A percentile compares a stretch with the other conserved stretches of the same genome.
phyloP scores from a whole-genome alignment of 2,329 filamentous ascomycete species.

The Penicillium sp. region DNA sequence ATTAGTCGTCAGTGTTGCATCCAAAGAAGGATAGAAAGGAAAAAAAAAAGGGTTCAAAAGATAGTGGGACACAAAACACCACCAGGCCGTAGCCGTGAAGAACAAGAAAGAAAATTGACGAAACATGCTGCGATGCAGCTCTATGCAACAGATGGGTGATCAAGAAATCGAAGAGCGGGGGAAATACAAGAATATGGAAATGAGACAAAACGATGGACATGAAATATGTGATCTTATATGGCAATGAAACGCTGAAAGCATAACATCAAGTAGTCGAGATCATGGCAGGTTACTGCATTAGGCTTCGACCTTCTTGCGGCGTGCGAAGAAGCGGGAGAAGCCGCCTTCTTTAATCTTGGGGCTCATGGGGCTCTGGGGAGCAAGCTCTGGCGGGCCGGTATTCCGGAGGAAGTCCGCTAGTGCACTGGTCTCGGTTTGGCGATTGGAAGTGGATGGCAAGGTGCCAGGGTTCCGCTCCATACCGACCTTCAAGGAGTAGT shows the following conservation, averaged over 20 bases:
- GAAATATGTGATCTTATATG: slow-evolving; percentile 24
- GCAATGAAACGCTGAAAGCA: slow-evolving; percentile 24
- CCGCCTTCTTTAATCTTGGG: slow-evolving; percentile 28
- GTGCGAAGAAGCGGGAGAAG: slow-evolving; percentile 37
- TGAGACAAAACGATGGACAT: slow-evolving; percentile 24
- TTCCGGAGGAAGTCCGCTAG: slow-evolving; percentile 71
- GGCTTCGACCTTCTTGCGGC: slow-evolving; percentile 32
- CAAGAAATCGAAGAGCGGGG: background rate
- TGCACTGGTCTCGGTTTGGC: slow-evolving; percentile 58
- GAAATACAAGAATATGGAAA: slow-evolving; percentile 8
- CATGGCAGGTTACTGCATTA: slow-evolving; percentile 7
- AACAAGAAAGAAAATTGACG: slow-evolving; percentile 8
- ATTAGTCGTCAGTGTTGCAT: slow-evolving; percentile 16
- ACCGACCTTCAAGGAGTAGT: slow-evolving; percentile 41
- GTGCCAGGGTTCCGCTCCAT: slow-evolving; percentile 33
- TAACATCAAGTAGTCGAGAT: slow-evolving; percentile 12
- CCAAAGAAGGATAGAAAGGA: background rate
- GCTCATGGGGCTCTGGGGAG: slow-evolving; percentile 15
- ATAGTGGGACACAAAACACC: slow-evolving; percentile 11
- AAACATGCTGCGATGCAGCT: slow-evolving; percentile 8
- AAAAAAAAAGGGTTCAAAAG: slow-evolving; percentile 2
- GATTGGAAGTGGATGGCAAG: slow-evolving; percentile 24
- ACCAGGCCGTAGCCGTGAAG: slow-evolving; percentile 16
- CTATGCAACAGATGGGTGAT: slow-evolving; percentile 10
- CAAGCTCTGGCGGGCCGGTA: slow-evolving; percentile 61